Percentiles rank a stretch among this genome's conserved stretches.
These are phyloP conservation scores for Fusarium musae DNA, from an alignment of 2,329 filamentous ascomycete species.

Conservation along the genomic window DNA sequence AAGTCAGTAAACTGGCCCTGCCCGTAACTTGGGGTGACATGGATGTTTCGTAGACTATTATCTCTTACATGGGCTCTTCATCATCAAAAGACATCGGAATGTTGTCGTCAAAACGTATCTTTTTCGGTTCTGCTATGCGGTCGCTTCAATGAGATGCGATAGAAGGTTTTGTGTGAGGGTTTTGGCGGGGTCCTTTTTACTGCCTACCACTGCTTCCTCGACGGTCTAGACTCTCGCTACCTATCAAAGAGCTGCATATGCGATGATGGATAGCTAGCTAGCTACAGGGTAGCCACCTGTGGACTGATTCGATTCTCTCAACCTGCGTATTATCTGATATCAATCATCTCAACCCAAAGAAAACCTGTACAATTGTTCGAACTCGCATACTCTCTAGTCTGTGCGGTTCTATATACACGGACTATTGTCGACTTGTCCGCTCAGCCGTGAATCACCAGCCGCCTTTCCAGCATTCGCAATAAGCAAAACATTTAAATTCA, in stretches of 20 bases:
- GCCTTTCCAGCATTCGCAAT: conserved; percentile 29
- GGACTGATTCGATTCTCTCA: not conserved
- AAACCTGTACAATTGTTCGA: conserved; percentile 48
- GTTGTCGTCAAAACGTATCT: conserved; percentile 5
- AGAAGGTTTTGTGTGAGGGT: conserved; percentile 21
- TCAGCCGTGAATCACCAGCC: conserved; percentile 21
- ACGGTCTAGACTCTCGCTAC: conserved; percentile 10
- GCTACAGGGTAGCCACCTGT: conserved; percentile 32
- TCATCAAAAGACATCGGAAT: conserved; percentile 51
- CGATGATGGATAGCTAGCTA: not conserved
- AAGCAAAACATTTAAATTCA: conserved; percentile 23
- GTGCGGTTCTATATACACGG: conserved; percentile 49
- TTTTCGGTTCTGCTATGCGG: not conserved
- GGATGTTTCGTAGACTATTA: not conserved
- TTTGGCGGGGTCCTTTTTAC: conserved; percentile 31
- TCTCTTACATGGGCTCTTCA: conserved; percentile 60
- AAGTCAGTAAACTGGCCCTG: conserved; percentile 14
- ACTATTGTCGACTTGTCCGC: conserved; percentile 38
- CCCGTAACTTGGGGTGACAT: not conserved
- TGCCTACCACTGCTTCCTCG: not conserved
- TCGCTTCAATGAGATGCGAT: not conserved
- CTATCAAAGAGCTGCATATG: not conserved
- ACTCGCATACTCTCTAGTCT: conserved; percentile 45
- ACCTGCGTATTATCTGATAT: not conserved
- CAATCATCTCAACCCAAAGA: conserved; percentile 35